Percentiles rank a stretch among this genome's conserved stretches.
phyloP scores from a whole-genome alignment of 2,329 filamentous ascomycete genomes.

The Septoria linicola region DNA sequence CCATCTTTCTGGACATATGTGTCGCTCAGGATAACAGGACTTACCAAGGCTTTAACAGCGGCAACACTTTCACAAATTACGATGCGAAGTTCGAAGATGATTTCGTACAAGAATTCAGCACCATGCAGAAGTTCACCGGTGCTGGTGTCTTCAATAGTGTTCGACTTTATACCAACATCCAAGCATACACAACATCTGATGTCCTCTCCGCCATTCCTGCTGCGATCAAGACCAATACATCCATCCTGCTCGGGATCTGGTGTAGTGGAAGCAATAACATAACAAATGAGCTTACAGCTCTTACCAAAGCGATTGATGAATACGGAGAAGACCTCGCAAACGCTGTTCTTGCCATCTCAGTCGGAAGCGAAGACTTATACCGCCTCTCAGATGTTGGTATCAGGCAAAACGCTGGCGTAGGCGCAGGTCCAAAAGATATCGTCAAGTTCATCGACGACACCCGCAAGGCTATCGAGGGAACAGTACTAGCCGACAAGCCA shows the following conservation, averaged over 20 bases:
- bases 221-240: slow-evolving; percentile 75
- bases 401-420: slow-evolving; percentile 57
- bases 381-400: slow-evolving; percentile 69
- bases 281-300: slow-evolving; percentile 70
- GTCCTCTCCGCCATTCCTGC: slow-evolving; percentile 72
- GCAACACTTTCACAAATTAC: slow-evolving; percentile 14
- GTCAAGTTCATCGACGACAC: slow-evolving; percentile 69
- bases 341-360: slow-evolving; percentile 72
- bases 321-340: slow-evolving; percentile 64
- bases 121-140: slow-evolving; percentile 61
- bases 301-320: slow-evolving; percentile 65
- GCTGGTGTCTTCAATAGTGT: slow-evolving; percentile 65
- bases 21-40: not conserved
- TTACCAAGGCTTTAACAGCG: slow-evolving; percentile 20
- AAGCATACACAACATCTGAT: slow-evolving; percentile 50
- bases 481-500: slow-evolving; percentile 52
- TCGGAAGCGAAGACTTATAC: slow-evolving; percentile 78
- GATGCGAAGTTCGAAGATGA: slow-evolving; percentile 32
- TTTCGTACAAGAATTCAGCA: slow-evolving; percentile 67
- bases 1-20: too few relatives aligned
- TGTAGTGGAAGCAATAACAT: slow-evolving; percentile 53
- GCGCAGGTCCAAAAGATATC: slow-evolving; percentile 61
- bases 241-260: slow-evolving; percentile 80
- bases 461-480: slow-evolving; percentile 62
- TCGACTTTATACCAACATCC: slow-evolving; percentile 65